Evolutionary conservation across 2,329 filamentous ascomycete genomes (phyloP).

Genomic region (Ilyonectria sp.): DNA sequence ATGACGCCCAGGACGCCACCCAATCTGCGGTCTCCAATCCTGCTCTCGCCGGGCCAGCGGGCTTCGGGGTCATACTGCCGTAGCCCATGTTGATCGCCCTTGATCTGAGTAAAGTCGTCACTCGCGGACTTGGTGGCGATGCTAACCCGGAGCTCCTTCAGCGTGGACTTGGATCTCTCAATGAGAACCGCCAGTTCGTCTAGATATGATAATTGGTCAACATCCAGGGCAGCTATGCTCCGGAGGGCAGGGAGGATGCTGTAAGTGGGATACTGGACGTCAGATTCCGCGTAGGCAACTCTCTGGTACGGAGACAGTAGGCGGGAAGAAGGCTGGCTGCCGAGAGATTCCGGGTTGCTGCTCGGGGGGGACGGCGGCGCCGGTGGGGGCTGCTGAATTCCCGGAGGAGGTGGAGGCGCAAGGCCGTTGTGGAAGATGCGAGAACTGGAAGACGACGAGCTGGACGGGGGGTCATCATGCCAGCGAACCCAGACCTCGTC

Average conservation of each 20-base stretch:
- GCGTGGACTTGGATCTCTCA: slow-evolving; percentile 24
- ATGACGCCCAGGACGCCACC: slow-evolving; percentile 35
- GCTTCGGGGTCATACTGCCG: slow-evolving; percentile 31
- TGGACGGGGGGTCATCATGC: slow-evolving; percentile 24
- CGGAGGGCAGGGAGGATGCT: slow-evolving; percentile 32
- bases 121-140: slow-evolving; percentile 20
- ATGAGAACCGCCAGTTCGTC: slow-evolving; percentile 36
- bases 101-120: slow-evolving; percentile 29
- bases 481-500: slow-evolving; percentile 35
- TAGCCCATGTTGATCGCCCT: slow-evolving; percentile 22
- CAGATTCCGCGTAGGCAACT: slow-evolving; percentile 21
- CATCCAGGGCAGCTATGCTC: slow-evolving; percentile 31
- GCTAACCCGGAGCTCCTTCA: slow-evolving; percentile 32
- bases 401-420: slow-evolving; percentile 18
- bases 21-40: slow-evolving; percentile 26
- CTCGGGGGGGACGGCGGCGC: slow-evolving; percentile 32
- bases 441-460: slow-evolving; percentile 26
- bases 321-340: slow-evolving; percentile 19
- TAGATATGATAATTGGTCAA: slow-evolving; percentile 29
- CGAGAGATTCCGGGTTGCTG: slow-evolving; percentile 27
- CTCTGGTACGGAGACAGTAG: slow-evolving; percentile 18
- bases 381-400: slow-evolving; percentile 3
- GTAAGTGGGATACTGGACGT: slow-evolving; percentile 32
- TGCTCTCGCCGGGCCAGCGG: slow-evolving; percentile 35
- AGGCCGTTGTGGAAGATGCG: slow-evolving; percentile 31